These are phyloP conservation scores for Protomyces inundatus DNA, from an alignment of 1,139 yeast genomes.

Conservation along the genomic window DNA sequence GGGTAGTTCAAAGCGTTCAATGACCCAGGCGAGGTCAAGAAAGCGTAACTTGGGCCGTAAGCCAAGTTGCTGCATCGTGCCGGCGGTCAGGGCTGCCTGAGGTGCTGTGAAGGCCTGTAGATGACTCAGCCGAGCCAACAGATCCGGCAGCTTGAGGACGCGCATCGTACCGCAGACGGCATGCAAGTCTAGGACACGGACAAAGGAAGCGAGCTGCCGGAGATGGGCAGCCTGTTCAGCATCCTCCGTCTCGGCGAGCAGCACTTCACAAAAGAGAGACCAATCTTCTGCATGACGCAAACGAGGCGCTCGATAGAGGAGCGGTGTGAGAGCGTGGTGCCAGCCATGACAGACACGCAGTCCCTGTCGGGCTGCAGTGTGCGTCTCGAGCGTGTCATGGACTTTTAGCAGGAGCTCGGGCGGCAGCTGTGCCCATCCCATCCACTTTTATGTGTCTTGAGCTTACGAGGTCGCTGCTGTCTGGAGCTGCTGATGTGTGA, in stretches of 20 bases:
- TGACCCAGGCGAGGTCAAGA: conserved; percentile 18
- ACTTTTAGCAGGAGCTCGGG: background rate
- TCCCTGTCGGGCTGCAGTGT: background rate
- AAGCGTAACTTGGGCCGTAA: background rate
- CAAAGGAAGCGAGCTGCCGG: background rate
- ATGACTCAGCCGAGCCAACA: background rate
- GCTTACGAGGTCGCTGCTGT: too few relatives aligned
- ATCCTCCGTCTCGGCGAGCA: background rate
- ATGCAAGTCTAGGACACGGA: conserved; percentile 11
- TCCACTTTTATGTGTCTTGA: too few relatives aligned
- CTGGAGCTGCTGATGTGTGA: too few relatives aligned
- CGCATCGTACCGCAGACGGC: conserved; percentile 13
- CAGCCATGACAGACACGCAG: background rate
- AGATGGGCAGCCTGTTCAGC: background rate
- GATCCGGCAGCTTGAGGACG: conserved; percentile 4
- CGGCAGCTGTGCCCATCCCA: background rate
- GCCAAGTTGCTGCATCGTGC: conserved; percentile 15
- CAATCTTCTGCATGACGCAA: background rate
- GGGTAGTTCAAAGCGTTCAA: conserved; percentile 20
- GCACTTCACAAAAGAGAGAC: background rate
- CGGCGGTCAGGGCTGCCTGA: conserved; percentile 19
- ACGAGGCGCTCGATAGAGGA: background rate
- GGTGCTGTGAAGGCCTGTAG: conserved; percentile 9
- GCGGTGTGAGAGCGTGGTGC: background rate
- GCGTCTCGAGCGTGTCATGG: background rate